Base-by-base conservation (phyloP, 2,329 filamentous ascomycete species). In the Nothophoma quercina region DNA sequence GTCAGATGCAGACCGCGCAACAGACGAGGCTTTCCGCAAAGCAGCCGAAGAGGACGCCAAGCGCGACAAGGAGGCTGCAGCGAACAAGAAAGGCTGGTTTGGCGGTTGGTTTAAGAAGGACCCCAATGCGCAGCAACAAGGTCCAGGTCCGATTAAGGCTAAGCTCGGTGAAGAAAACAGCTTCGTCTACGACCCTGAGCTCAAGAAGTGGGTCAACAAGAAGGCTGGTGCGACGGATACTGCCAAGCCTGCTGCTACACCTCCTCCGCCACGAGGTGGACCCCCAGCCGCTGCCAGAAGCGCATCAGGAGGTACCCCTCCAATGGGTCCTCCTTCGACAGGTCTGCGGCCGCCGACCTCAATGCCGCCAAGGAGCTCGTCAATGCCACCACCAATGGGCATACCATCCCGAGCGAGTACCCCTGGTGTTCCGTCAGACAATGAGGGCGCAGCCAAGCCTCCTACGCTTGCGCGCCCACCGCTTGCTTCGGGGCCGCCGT, bases 171-270 rank as follows among this genome's bases (percentile, higher is more conserved):
- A 99, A 74, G 86, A 95, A 69, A 96, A 86, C 73, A 91, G 87
- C 36, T 97, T 99, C 75, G 88, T 93, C 62, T 99, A 95, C 68
- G 95, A 99, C 69, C 89, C 92, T 2, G 90, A 97, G n/a, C 83
- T 96, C 44, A 96, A 96, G 79, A 92, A 95, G 72, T 99, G 96
- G 96, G 83, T 99, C 72, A 98, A 99, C 79, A 97, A 97, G 80
- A 97, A 96, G 72, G 85, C 86, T 9, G 88, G 88, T 10, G 79
- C 78, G 12, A 83, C 55, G 7, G 87, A 89, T 7, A 78, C 83
- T 3, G 83, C 85, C 58, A 79, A 83, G 23, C 71, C 81, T 19
- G 75, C 79, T 21, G 77, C 79, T 38, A 86, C 92, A 0, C 90
- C 93, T 1, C 93, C 95, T 1, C 93, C 92, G 4, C 93, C 93